Evolutionary conservation across 345 rosid species (phyloP).

Genomic region (Stellera chamaejasme): DNA sequence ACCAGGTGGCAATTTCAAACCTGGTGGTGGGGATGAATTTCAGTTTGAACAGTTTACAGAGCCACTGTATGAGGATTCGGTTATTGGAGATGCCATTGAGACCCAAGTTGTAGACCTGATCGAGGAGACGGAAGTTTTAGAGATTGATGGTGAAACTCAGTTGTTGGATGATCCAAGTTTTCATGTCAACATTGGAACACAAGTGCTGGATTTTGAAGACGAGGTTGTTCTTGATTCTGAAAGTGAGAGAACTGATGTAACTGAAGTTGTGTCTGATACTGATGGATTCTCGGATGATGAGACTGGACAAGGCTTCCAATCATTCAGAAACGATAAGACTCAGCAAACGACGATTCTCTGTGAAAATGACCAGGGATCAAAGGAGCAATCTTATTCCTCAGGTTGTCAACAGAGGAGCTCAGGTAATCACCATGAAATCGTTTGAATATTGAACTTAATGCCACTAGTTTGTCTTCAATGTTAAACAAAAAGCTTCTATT

Average conservation of each 20-base stretch:
- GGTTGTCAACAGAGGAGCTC: constrained; percentile 17
- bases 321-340: constrained; percentile 16
- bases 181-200: too few species aligned
- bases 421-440: constrained; percentile 23
- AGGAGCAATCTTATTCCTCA: constrained; percentile 13
- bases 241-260: constrained; percentile 38
- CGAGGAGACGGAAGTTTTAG: too few species aligned
- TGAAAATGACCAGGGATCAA: constrained; percentile 13
- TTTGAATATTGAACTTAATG: background rate
- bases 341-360: constrained; percentile 5
- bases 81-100: too few species aligned
- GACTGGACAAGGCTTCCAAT: constrained; percentile 13
- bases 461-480: too few species aligned
- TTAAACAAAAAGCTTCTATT: too few species aligned
- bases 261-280: constrained; percentile 34
- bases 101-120: too few species aligned
- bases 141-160: too few species aligned
- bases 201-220: background rate
- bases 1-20: too few species aligned
- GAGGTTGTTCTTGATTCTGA: constrained; percentile 26
- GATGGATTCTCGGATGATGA: constrained; percentile 32
- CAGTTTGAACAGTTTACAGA: too few species aligned
- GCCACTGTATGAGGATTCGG: too few species aligned
- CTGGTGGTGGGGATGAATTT: too few species aligned
- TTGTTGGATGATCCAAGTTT: too few species aligned